These are phyloP conservation scores for Phialophora verrucosa DNA, from an alignment of 2,329 filamentous ascomycete species.

Conservation along the genomic window DNA sequence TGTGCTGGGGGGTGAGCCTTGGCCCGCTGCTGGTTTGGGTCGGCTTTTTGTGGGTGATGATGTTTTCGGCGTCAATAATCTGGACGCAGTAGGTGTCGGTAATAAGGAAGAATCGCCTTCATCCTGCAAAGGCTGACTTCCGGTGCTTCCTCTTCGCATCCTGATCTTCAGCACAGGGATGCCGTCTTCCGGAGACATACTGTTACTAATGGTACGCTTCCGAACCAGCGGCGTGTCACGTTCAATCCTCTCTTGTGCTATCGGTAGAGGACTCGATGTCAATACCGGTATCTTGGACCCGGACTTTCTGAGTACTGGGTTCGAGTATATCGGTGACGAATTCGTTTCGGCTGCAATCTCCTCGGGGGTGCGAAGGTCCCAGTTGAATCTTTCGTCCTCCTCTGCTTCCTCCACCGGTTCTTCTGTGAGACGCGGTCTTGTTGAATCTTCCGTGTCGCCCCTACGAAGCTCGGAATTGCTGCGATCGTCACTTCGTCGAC, in stretches of 20 bases:
- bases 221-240: conserved; percentile 72
- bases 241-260: conserved; percentile 73
- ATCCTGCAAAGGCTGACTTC: conserved; percentile 38
- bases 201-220: conserved; percentile 61
- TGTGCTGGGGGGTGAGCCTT: conserved; percentile 36
- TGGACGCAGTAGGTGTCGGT: conserved; percentile 36
- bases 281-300: conserved; percentile 85
- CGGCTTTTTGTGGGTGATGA: conserved; percentile 40
- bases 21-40: conserved; percentile 43
- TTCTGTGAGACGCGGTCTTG: conserved; percentile 42
- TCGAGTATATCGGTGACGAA: conserved; percentile 57
- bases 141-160: conserved; percentile 60
- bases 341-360: conserved; percentile 69
- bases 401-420: conserved; percentile 51
- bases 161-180: conserved; percentile 67
- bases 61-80: conserved; percentile 37
- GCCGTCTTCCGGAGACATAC: conserved; percentile 65
- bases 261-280: conserved; percentile 76
- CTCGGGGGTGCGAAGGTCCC: conserved; percentile 77
- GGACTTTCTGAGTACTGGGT: conserved; percentile 63
- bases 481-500: conserved; percentile 44
- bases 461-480: conserved; percentile 43
- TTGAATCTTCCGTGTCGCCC: conserved; percentile 44
- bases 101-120: conserved; percentile 25
- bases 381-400: conserved; percentile 58